A percentile compares a stretch with the other conserved stretches of the same genome.
Conservation (phyloP, 371 early-diverging fungal genomes). For the Actinomucor elegans region DNA sequence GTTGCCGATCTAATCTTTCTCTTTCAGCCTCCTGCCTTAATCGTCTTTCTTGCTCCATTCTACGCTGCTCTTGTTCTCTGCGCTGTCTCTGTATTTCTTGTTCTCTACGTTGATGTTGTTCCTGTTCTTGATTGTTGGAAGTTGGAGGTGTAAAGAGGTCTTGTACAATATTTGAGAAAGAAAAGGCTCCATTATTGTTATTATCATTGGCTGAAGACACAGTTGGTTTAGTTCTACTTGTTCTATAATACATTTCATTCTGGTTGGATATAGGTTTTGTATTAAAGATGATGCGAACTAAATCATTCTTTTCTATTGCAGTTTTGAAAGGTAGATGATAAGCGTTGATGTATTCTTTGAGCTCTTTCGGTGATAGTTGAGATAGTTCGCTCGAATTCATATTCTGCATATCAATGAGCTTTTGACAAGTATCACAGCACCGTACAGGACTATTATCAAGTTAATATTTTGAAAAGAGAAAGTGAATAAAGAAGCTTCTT, state of each 20-base stretch:
- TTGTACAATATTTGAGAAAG: constrained; percentile 14
- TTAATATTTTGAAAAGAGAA: not conserved
- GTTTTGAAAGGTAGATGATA: constrained; percentile 38
- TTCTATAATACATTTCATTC: constrained; percentile 42
- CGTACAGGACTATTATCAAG: constrained; percentile 32
- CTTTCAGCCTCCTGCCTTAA: constrained; percentile 8
- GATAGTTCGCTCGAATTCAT: constrained; percentile 35
- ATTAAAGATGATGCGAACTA: constrained; percentile 43
- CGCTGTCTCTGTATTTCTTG: constrained; percentile 12
- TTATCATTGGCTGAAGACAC: not conserved
- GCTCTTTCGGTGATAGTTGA: constrained; percentile 25
- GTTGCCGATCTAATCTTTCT: not conserved
- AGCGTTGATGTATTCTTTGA: constrained; percentile 41
- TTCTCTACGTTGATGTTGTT: constrained; percentile 9
- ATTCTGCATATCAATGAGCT: constrained; percentile 40
- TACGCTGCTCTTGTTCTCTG: not conserved
- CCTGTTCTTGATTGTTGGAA: not conserved
- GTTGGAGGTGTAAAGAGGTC: constrained; percentile 7
- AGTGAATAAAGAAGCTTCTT: constrained; percentile 6
- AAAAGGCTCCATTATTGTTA: not conserved
- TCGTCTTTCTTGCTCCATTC: not conserved
- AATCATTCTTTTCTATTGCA: constrained; percentile 43
- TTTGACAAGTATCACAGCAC: constrained; percentile 44
- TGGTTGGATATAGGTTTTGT: constrained; percentile 47
- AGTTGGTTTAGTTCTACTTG: not conserved